Conservation (phyloP, 257 asterid genomes). For the Solanum chiquidenum region DNA sequence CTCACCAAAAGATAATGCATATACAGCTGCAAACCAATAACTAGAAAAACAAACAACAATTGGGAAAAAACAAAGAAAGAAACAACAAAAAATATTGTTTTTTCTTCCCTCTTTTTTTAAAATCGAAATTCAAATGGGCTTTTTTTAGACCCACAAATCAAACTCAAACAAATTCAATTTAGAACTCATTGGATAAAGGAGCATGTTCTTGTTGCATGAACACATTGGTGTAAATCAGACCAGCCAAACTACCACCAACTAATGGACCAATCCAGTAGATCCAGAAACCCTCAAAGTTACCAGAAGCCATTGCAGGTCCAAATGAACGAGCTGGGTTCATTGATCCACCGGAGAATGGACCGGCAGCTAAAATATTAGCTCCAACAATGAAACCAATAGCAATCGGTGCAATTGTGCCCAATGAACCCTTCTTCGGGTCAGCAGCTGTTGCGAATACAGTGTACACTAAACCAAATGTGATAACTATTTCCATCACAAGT, state of each 20-base stretch:
- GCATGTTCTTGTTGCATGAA: not conserved
- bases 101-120: not conserved
- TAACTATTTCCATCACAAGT: constrained; percentile 1
- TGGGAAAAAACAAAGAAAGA: not conserved
- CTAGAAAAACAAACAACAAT: not conserved
- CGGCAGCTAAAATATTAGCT: constrained; percentile 12
- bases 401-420: constrained; percentile 7
- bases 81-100: not conserved
- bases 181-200: not conserved
- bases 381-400: constrained; percentile 18
- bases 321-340: constrained; percentile 16
- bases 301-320: constrained; percentile 1
- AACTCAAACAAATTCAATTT: not conserved
- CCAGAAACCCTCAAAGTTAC: not conserved
- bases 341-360: constrained; percentile 10
- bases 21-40: not conserved
- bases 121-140: not conserved
- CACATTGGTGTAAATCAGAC: not conserved
- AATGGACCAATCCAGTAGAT: constrained; percentile 13
- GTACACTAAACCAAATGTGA: constrained; percentile 9
- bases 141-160: not conserved
- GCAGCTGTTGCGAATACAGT: constrained; percentile 10
- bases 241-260: constrained; percentile 9
- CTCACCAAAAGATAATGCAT: not conserved
- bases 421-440: constrained; percentile 8